A percentile compares a stretch with the other conserved stretches of the same genome.
Evolutionary conservation across 2,329 filamentous ascomycete species (phyloP).

Genomic region (Claviceps maximensis): DNA sequence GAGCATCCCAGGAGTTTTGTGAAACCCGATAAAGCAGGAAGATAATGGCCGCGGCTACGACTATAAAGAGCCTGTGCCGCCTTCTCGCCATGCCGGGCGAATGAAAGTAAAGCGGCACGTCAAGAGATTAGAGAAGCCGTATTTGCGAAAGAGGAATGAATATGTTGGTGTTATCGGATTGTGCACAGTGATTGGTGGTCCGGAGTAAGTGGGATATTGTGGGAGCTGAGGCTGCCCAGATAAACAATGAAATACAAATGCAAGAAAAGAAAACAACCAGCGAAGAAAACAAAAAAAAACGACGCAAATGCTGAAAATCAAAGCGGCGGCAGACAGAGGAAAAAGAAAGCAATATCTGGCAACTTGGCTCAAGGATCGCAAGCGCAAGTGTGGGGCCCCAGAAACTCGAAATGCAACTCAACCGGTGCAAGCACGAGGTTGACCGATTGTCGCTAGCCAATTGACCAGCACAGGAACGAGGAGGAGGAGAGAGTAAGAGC

Average conservation of each 20-base stretch:
- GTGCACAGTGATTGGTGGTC: neutral
- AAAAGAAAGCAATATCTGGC: too few relatives aligned
- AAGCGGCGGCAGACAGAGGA: neutral
- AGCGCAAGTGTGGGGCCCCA: too few relatives aligned
- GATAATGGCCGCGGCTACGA: slow-evolving; percentile 40
- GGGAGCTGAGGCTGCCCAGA: neutral
- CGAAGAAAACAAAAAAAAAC: neutral
- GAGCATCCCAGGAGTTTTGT: slow-evolving; percentile 26
- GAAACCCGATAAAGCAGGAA: slow-evolving; percentile 39
- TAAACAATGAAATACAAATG: neutral
- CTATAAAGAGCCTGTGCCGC: slow-evolving; percentile 47
- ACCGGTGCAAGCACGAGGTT: too few relatives aligned
- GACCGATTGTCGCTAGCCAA: too few relatives aligned
- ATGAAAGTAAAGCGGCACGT: neutral
- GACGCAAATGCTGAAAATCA: neutral
- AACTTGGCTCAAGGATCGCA: too few relatives aligned
- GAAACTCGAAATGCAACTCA: too few relatives aligned
- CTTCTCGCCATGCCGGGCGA: slow-evolving; percentile 39
- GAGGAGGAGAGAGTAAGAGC: too few relatives aligned
- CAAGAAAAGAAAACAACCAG: neutral
- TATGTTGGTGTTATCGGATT: neutral
- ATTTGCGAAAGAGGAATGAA: neutral
- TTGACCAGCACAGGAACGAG: too few relatives aligned
- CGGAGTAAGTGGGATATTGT: too few relatives aligned
- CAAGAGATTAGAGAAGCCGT: neutral